Conservation (phyloP, 805 yeast genomes). For the Candida endomychidarum region DNA sequence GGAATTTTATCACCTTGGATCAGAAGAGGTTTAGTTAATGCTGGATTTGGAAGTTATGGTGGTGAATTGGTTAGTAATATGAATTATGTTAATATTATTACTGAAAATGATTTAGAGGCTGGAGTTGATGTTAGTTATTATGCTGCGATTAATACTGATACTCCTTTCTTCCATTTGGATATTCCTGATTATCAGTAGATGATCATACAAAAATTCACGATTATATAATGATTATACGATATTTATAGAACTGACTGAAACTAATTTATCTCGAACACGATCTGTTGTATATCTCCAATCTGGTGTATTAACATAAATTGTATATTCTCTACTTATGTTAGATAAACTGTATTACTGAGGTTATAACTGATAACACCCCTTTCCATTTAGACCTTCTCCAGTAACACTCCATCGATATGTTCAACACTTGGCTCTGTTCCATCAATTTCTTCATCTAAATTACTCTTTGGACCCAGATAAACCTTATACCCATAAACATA, state of each 20-base stretch:
- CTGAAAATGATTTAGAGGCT: conserved; percentile 32
- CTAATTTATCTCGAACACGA: no score
- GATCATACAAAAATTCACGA: no score
- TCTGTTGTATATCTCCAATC: no score
- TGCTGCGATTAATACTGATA: conserved; percentile 61
- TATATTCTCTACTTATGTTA: no score
- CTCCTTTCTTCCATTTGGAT: conserved; percentile 78
- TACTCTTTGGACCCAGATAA: conserved; percentile 54
- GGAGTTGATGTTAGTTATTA: conserved; percentile 34
- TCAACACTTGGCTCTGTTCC: background rate
- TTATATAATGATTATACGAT: no score
- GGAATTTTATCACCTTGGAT: conserved; percentile 88
- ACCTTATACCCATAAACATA: conserved; percentile 50
- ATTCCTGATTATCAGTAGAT: conserved; percentile 53
- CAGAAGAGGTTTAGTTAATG: conserved; percentile 67
- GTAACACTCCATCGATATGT: background rate
- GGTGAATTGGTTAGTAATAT: conserved; percentile 40
- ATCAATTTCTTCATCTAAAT: conserved; percentile 15
- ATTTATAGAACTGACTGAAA: no score
- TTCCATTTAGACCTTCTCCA: conserved; percentile 1
- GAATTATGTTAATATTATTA: conserved; percentile 42
- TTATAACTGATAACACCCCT: no score
- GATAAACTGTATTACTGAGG: no score
- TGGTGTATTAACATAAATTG: no score
- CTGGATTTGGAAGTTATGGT: conserved; percentile 70